Percentiles rank a stretch among this genome's conserved stretches.
These are phyloP conservation scores for Chlorella sp. DNA, from an alignment of 139 green algal species.

Conservation along the genomic window DNA sequence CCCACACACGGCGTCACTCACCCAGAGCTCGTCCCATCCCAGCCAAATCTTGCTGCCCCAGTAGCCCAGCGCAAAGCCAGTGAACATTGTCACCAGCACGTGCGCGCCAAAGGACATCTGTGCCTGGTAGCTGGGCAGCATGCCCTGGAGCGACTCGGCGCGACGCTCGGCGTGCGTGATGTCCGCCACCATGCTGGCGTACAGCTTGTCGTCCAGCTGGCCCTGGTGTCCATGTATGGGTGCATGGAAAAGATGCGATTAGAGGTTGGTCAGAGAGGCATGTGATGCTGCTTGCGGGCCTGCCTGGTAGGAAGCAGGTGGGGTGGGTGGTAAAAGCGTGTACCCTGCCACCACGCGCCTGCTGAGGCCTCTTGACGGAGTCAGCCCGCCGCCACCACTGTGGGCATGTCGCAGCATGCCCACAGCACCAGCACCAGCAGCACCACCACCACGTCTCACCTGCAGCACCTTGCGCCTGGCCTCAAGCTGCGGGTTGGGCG, in stretches of 20 bases:
- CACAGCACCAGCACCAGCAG: too few species aligned
- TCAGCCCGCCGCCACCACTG: too few species aligned
- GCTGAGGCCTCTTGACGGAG: too few species aligned
- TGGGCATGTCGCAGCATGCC: too few species aligned
- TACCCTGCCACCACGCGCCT: too few species aligned
- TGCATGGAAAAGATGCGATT: too few species aligned
- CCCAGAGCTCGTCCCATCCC: conserved; percentile 25
- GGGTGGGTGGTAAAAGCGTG: too few species aligned
- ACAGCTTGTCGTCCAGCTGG: conserved; percentile 46
- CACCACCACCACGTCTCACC: too few species aligned
- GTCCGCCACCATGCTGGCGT: conserved; percentile 37
- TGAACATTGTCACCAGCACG: conserved; percentile 71
- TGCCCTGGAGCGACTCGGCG: conserved; percentile 14
- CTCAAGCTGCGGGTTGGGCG: not conserved
- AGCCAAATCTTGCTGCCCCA: conserved; percentile 26
- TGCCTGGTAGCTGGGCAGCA: conserved; percentile 48
- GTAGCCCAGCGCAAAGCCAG: conserved; percentile 63
- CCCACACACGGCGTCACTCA: conserved; percentile 23
- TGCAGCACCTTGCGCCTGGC: not conserved
- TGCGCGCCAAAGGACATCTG: conserved; percentile 73
- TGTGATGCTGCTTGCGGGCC: too few species aligned
- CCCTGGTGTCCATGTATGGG: too few species aligned
- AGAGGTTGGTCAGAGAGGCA: too few species aligned
- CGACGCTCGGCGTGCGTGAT: conserved; percentile 29
- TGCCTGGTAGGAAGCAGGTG: too few species aligned